A percentile compares a stretch with the other conserved stretches of the same genome.
Evolutionary conservation across 2,329 filamentous ascomycete species (phyloP).

Genomic region (Ceratocystis alfenasii): DNA sequence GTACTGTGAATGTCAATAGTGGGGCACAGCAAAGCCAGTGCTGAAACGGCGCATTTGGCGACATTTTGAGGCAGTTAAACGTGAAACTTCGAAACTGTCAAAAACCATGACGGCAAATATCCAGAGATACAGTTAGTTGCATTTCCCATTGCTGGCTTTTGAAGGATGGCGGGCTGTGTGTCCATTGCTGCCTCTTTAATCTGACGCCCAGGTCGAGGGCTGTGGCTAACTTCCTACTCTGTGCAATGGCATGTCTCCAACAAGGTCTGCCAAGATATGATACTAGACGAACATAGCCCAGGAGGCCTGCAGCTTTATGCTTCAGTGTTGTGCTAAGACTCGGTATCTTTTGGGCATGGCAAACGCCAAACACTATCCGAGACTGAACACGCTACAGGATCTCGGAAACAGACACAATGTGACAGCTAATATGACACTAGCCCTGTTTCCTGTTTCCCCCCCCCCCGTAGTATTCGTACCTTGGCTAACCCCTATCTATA

Average conservation of each 20-base stretch:
- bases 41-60: neutral
- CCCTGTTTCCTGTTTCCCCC: neutral
- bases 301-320: neutral
- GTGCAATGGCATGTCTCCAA: no score
- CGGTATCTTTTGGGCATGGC: neutral
- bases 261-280: neutral
- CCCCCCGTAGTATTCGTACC: neutral
- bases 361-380: constrained; percentile 37
- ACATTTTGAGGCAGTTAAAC: neutral
- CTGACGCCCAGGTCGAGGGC: no score
- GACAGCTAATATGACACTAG: neutral
- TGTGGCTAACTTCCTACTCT: no score
- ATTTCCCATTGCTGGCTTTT: no score
- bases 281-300: neutral
- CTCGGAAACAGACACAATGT: neutral
- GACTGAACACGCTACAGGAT: constrained; percentile 38
- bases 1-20: constrained; percentile 12
- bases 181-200: neutral
- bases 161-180: neutral
- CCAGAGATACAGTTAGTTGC: no score
- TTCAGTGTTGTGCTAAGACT: neutral
- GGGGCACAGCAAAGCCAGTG: neutral
- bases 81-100: constrained; percentile 6
- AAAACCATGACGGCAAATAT: neutral
- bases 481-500: neutral